A percentile compares a stretch with the other conserved stretches of the same genome.
These are phyloP conservation scores for Penicillium canescens DNA, from an alignment of 495 filamentous ascomycete species.

Conservation along the genomic window DNA sequence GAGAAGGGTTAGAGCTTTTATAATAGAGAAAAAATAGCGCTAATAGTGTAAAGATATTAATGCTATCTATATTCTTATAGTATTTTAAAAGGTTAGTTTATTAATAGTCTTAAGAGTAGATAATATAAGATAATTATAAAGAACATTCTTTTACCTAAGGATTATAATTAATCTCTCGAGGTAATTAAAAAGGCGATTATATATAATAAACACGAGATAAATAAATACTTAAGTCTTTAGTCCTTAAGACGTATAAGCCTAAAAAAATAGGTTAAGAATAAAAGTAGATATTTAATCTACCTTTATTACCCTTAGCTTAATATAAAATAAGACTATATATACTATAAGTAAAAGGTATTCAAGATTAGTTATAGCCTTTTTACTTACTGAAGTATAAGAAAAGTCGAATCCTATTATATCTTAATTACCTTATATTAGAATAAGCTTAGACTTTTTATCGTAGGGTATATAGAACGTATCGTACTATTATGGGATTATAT, in stretches of 20 bases:
- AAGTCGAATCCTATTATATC: too few relatives aligned
- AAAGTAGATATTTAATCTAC: background rate
- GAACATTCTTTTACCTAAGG: background rate
- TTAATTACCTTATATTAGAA: too few relatives aligned
- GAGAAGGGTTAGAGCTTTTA: background rate
- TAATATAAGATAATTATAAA: background rate
- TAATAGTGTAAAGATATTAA: background rate
- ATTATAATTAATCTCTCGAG: background rate
- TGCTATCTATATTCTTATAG: background rate
- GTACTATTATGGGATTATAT: too few relatives aligned
- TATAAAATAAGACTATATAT: background rate
- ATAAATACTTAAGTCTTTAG: background rate
- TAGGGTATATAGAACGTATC: too few relatives aligned
- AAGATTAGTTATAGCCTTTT: background rate
- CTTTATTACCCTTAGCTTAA: background rate
- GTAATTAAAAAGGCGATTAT: background rate
- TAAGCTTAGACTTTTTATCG: too few relatives aligned
- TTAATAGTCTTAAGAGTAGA: background rate
- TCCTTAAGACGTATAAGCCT: background rate
- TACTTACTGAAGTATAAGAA: too few relatives aligned
- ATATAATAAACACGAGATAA: background rate
- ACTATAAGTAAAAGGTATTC: background rate
- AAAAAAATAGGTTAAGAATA: background rate
- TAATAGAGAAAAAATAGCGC: background rate
- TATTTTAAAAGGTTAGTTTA: background rate